Evolutionary conservation across 305 asterid species (phyloP), one percentile per base, ranked within the genome.

Genomic region (Plantago coronopus): DNA sequence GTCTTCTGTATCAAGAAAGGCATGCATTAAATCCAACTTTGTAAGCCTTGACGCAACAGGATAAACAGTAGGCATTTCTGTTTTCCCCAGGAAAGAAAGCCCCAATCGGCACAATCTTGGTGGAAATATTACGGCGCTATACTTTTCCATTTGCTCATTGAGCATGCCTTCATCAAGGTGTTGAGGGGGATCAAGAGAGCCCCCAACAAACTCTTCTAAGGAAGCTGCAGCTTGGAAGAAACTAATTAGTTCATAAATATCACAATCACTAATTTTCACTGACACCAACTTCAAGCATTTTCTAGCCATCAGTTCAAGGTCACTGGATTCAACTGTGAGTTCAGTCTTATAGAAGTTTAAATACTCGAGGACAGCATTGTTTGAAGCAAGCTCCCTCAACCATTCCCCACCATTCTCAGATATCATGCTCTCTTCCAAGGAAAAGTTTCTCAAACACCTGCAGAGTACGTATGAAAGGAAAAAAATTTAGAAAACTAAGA

Each of bases 121-220:
- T 40, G 96, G 95, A 66, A 83, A 83, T 46, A 51, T 50, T 48
- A 85, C 73, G 53, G 79, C 53, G n/a, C 74, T 46, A 45, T 85
- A 85, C 70, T 48, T 75, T 54, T 75, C 83, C 56, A 57, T 27
- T 67, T 77, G 94, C 74, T 63, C 85, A 46, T 81, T 81, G 19
- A 62, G 55, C 61, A 72, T 72, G 43, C 78, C 89, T 70, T 82
- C 97, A 15, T 77, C 95, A 59, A 65, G 68, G 62, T 65, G 78
- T 49, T 78, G 91, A 60, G 78, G 76, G 45, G 66, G 90, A 66
- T 64, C 83, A 59, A 83, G 76, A 44, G 88, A 78, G 46, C 95
- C 99, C 46, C 99, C 97, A 48, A 80, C 78, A 67, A 93, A 93
- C 82, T 93, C 99, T 77, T 93, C 97, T 67, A 93, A 66, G 0